Base-by-base conservation (phyloP, 106 monocot genomes). In the Triglochin maritima region DNA sequence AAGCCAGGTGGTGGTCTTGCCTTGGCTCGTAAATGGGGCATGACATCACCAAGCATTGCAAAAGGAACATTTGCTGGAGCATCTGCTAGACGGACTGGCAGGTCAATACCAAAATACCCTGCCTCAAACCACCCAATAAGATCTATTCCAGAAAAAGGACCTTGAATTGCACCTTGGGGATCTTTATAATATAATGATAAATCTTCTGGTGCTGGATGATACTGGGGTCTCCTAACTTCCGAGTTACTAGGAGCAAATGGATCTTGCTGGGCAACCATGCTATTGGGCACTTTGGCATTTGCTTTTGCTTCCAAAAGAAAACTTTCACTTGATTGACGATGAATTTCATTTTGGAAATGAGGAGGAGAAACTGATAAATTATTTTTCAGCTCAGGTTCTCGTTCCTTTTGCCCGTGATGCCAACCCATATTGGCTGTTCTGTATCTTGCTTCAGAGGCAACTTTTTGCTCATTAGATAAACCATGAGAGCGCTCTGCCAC, bases 71-170 rank as follows among this genome's bases (percentile, higher is more conserved):
- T 86, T 50, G 52, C 3, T 5, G 98, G 86, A 72, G 80, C 80
- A 82, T 50, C 67, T 17, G 67, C 83, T 49, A 82, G 62, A 9
- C 91, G 84, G 47, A 98, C 91, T 81, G 63, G 86, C 78, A 98
- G 82, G 69, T 98, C 91, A 54, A 98, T 86, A 49, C 91, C 98
- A 88, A 98, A 98, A 75, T 88, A 98, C 71, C 88, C 88, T 48
- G 91, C 80, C 46, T 98, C 98, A 79, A 86, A 92, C 98, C 98
- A 98, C 48, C 84, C 88, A 70, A 98, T 92, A 13, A 98, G 71
- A 76, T 98, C 86, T 58, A 61, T 69, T 66, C 98, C 98, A 82
- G 84, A 78, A 77, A 98, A 98, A 12, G 96, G 98, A 10, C 98
- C 98, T 81, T 98, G 98, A 77, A 98, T 73, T 70, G 71, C 88